These are phyloP conservation scores for Leishmania arabica DNA, from an alignment of 208 protist species.

Conservation along the genomic window DNA sequence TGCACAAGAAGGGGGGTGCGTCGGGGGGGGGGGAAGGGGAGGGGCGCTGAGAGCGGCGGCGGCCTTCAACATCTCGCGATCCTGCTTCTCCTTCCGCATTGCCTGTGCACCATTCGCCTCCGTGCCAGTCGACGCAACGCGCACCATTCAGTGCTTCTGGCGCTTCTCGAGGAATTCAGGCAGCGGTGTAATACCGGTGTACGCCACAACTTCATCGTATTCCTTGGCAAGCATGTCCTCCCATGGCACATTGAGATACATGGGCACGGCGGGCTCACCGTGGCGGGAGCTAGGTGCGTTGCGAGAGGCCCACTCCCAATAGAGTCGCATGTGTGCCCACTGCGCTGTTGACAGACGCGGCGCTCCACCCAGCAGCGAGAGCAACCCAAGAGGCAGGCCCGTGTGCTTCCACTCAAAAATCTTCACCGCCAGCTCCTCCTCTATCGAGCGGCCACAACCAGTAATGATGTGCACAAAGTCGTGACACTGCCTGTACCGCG, in stretches of 20 bases:
- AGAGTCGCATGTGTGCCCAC: conserved; percentile 44
- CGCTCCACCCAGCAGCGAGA: conserved; percentile 67
- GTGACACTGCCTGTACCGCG: conserved; percentile 84
- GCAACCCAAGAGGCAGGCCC: conserved; percentile 73
- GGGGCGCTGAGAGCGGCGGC: background rate
- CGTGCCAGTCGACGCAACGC: background rate
- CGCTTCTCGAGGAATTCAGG: conserved; percentile 44
- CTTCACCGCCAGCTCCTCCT: conserved; percentile 88
- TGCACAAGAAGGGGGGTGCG: background rate
- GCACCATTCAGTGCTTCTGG: background rate
- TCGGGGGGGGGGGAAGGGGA: background rate
- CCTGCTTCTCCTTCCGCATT: background rate
- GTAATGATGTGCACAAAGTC: conserved; percentile 78
- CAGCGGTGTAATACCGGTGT: conserved; percentile 73
- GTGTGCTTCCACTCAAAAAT: conserved; percentile 85
- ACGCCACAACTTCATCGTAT: conserved; percentile 48
- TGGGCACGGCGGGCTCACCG: conserved; percentile 45
- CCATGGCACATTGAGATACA: conserved; percentile 77
- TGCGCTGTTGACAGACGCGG: conserved; percentile 56
- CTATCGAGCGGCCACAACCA: conserved; percentile 74
- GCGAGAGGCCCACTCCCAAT: conserved; percentile 57
- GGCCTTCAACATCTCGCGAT: background rate
- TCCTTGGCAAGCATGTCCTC: conserved; percentile 68
- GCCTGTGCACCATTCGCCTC: background rate
- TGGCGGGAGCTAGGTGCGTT: conserved; percentile 63